phyloP scores from a whole-genome alignment of 148 eudicot genomes.

The Cornus controversa region DNA sequence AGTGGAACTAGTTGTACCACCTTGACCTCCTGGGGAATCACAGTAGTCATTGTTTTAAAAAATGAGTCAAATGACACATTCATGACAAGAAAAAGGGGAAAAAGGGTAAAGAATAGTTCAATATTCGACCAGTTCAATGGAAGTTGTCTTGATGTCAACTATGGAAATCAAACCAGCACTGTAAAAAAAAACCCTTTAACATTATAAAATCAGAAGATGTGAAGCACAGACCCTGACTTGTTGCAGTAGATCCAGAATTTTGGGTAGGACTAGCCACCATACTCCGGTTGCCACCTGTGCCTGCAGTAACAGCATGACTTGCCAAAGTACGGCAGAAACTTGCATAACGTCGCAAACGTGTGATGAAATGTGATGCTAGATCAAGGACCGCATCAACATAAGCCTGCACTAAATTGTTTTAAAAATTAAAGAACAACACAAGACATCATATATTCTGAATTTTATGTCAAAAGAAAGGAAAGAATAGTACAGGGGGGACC shows the following conservation, averaged over 20 bases:
- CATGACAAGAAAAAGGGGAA: background rate
- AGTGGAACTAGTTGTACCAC: conserved; percentile 75
- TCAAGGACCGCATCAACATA: conserved; percentile 97
- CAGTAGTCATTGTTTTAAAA: background rate
- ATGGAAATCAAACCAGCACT: too few species aligned
- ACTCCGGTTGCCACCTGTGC: conserved; percentile 79
- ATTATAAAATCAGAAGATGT: background rate
- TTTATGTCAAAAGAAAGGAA: background rate
- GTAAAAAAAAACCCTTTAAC: too few species aligned
- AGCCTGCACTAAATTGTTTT: conserved; percentile 49
- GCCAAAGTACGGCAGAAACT: conserved; percentile 98
- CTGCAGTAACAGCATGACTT: conserved; percentile 86
- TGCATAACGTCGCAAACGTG: conserved; percentile 95
- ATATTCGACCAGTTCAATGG: background rate
- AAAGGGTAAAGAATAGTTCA: background rate
- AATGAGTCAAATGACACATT: background rate
- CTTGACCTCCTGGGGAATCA: conserved; percentile 63
- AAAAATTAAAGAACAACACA: conserved; percentile 12
- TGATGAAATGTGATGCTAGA: conserved; percentile 96
- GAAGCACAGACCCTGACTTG: conserved; percentile 80
- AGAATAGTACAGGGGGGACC: background rate
- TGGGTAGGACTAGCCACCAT: conserved; percentile 94
- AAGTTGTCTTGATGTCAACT: too few species aligned
- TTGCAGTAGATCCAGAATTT: conserved; percentile 66
- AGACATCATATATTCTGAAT: background rate